These are phyloP conservation scores for Sporothrix brunneoviolacea DNA, from an alignment of 2,329 filamentous ascomycete species.

Conservation along the genomic window DNA sequence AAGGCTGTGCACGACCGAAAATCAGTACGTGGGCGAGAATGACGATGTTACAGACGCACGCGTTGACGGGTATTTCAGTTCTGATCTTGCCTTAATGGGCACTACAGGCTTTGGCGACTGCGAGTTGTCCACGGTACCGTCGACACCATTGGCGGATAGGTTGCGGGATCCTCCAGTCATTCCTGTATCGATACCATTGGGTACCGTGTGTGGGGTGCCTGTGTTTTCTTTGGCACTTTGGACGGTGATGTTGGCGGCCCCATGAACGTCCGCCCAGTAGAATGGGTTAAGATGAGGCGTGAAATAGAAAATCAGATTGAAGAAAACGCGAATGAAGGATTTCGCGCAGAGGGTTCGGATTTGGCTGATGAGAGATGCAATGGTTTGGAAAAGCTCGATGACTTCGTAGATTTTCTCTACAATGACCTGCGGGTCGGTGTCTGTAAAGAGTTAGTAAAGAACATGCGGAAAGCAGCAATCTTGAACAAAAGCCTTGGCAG, in stretches of 20 bases:
- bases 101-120: no score
- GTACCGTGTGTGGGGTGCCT: no score
- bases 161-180: no score
- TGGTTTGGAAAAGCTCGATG: conserved; percentile 6
- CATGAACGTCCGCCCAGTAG: neutral
- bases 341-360: conserved; percentile 8
- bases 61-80: no score
- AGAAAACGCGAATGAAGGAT: neutral
- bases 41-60: no score
- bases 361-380: conserved; percentile 6
- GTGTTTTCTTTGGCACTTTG: neutral
- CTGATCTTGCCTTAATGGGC: no score
- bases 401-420: conserved; percentile 11
- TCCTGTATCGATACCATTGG: no score
- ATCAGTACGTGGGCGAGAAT: neutral
- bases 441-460: neutral
- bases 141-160: no score
- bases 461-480: no score
- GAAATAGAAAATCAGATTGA: conserved; percentile 5
- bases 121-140: no score
- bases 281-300: conserved; percentile 9
- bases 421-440: neutral
- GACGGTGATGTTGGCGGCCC: no score
- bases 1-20: neutral
- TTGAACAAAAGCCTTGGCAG: no score